Evolutionary conservation across 345 rosid genomes (phyloP).

Genomic region (Pelargonium nanum): DNA sequence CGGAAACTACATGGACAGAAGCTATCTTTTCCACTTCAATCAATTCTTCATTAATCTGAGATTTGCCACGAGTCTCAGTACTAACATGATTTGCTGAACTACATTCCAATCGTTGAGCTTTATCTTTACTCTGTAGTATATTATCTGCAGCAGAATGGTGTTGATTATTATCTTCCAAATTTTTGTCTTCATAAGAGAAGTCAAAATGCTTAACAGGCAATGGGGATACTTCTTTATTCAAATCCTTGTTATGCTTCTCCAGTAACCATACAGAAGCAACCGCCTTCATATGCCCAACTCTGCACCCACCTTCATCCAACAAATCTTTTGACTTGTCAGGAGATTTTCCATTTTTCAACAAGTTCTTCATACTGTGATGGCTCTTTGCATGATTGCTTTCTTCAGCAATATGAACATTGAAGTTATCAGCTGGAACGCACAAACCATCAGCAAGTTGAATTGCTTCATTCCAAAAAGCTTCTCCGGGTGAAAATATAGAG

Average conservation of each 20-base stretch:
- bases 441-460: slow-evolving; percentile 84
- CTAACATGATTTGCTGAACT: slow-evolving; percentile 19
- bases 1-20: slow-evolving; percentile 14
- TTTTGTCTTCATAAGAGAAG: slow-evolving; percentile 53
- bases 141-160: slow-evolving; percentile 16
- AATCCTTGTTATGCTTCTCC: slow-evolving; percentile 30
- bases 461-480: slow-evolving; percentile 97
- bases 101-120: not conserved
- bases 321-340: slow-evolving; percentile 24
- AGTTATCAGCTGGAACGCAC: slow-evolving; percentile 27
- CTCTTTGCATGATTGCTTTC: slow-evolving; percentile 14
- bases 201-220: slow-evolving; percentile 85
- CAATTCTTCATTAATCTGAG: slow-evolving; percentile 22
- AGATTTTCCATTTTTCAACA: slow-evolving; percentile 21
- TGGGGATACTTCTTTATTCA: slow-evolving; percentile 35
- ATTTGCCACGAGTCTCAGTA: slow-evolving; percentile 9
- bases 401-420: slow-evolving; percentile 19
- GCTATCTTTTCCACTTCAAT: slow-evolving; percentile 16
- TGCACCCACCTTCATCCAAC: slow-evolving; percentile 35
- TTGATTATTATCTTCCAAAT: slow-evolving; percentile 22
- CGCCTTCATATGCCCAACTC: slow-evolving; percentile 20
- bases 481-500: slow-evolving; percentile 90
- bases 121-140: not conserved
- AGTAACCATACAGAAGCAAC: slow-evolving; percentile 25
- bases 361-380: slow-evolving; percentile 15